phyloP scores from a whole-genome alignment of 192 early-diverging fungal species.

The Funneliformis mosseae region DNA sequence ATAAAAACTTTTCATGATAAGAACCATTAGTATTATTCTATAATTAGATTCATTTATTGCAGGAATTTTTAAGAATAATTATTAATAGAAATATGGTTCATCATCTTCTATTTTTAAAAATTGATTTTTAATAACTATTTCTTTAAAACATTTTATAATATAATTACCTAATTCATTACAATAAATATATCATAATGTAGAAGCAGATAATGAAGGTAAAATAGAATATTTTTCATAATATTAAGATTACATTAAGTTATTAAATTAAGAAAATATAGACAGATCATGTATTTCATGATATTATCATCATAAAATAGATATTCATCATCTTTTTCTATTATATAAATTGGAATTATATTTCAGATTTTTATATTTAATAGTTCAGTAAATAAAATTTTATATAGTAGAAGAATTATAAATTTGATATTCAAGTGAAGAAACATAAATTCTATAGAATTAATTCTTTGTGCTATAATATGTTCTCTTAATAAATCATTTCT shows the following conservation, averaged over 20 bases:
- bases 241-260: conserved; percentile 9
- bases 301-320: neutral
- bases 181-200: too few relatives aligned
- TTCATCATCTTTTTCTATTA: neutral
- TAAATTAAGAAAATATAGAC: neutral
- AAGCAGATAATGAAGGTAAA: too few relatives aligned
- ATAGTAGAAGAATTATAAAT: conserved; percentile 4
- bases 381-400: neutral
- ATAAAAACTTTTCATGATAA: too few relatives aligned
- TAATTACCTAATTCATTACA: too few relatives aligned
- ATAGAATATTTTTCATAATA: too few relatives aligned
- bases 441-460: neutral
- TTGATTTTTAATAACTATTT: neutral
- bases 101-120: neutral
- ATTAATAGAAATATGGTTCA: neutral
- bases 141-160: neutral
- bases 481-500: neutral
- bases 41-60: neutral
- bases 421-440: neutral
- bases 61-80: neutral
- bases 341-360: neutral
- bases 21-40: neutral
- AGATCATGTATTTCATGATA: neutral
- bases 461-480: neutral
- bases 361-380: neutral